Conservation (phyloP, 768 basidiomycete genomes). For the Hericium erinaceus region DNA sequence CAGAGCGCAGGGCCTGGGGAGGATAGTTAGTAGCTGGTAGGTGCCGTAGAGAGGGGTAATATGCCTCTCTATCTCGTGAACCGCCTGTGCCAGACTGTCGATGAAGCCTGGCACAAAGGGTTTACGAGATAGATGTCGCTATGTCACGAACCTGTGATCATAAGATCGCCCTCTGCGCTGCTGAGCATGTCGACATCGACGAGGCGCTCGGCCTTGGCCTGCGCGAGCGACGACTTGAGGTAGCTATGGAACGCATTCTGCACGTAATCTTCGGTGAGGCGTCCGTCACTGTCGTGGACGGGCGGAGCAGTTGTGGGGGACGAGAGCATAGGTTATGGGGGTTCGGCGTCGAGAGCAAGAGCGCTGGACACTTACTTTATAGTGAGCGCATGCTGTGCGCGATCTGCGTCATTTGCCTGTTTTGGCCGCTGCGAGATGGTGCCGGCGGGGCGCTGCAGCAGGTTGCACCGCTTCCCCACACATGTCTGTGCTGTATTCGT, state of each 20-base stretch:
- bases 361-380: too few species aligned
- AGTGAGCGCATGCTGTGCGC: too few species aligned
- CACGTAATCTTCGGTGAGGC: constrained; percentile 54
- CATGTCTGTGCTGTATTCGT: too few species aligned
- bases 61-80: too few species aligned
- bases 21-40: too few species aligned
- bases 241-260: constrained; percentile 80
- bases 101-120: neutral
- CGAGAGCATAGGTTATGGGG: neutral
- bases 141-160: constrained; percentile 61
- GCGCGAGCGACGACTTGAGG: constrained; percentile 65
- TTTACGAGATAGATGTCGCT: too few species aligned
- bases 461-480: too few species aligned
- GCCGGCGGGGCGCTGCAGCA: too few species aligned
- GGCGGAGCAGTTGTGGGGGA: neutral
- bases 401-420: too few species aligned
- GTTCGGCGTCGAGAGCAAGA: too few species aligned
- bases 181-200: constrained; percentile 66
- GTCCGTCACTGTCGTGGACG: constrained; percentile 18
- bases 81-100: neutral
- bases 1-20: constrained; percentile 65
- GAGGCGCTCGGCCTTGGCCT: constrained; percentile 66
- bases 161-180: constrained; percentile 73
- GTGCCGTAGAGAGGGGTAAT: too few species aligned
- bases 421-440: too few species aligned